Evolutionary conservation across 1,284 basidiomycete genomes (phyloP).

Genomic region (Puccinia polysora): DNA sequence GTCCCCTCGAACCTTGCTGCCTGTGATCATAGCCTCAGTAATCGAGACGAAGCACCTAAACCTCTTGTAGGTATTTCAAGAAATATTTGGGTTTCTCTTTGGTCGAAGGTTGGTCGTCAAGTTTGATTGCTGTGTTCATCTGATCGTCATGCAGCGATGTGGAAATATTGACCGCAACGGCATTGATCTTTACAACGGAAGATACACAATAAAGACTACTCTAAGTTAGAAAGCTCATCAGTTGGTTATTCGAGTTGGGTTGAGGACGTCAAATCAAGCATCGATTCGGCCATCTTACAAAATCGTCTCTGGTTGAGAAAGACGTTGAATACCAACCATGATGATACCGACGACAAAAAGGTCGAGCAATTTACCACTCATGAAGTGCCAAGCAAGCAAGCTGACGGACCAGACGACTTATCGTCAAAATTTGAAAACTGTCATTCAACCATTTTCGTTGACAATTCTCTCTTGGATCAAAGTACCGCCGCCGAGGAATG

Average conservation of each 20-base stretch:
- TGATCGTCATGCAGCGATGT: too few relatives aligned
- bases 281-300: slow-evolving; percentile 1
- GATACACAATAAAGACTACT: slow-evolving; percentile 40
- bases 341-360: neutral
- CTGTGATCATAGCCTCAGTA: neutral
- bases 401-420: too few relatives aligned
- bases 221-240: neutral
- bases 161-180: too few relatives aligned
- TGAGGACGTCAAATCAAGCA: slow-evolving; percentile 7
- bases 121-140: neutral
- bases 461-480: slow-evolving; percentile 18
- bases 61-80: slow-evolving; percentile 9
- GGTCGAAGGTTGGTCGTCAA: slow-evolving; percentile 18
- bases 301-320: neutral
- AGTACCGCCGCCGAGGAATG: too few relatives aligned
- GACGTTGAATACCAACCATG: neutral
- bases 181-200: neutral
- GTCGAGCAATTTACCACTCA: neutral
- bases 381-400: too few relatives aligned
- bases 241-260: slow-evolving; percentile 12
- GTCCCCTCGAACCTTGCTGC: neutral
- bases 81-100: slow-evolving; percentile 34
- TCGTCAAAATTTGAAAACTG: neutral
- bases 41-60: neutral
- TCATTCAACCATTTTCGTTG: slow-evolving; percentile 1